These are phyloP conservation scores for Leucaena leucocephala DNA, from an alignment of 306 rosid genomes.

Conservation along the genomic window DNA sequence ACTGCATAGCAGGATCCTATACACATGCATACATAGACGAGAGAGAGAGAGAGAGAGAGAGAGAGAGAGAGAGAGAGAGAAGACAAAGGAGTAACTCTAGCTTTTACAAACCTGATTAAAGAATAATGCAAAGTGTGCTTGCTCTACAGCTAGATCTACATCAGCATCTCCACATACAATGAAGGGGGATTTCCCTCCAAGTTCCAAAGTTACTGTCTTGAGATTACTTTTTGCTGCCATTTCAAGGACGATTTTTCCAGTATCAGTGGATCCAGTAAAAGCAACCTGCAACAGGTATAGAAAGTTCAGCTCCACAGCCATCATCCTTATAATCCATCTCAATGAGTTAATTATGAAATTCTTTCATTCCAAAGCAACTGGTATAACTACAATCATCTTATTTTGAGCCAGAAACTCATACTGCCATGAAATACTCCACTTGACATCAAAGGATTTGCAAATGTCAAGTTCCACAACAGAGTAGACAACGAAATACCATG, in stretches of 20 bases:
- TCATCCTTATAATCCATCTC: constrained; percentile 2
- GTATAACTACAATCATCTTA: constrained; percentile 21
- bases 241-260: constrained; percentile 74
- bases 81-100: not conserved
- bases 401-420: constrained; percentile 8
- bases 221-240: constrained; percentile 88
- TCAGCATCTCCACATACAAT: constrained; percentile 94
- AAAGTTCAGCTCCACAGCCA: constrained; percentile 16
- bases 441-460: constrained; percentile 1
- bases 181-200: constrained; percentile 95
- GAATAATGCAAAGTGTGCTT: constrained; percentile 86
- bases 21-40: not conserved
- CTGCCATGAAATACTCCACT: constrained; percentile 2
- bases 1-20: constrained; percentile 7
- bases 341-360: constrained; percentile 9
- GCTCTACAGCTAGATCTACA: constrained; percentile 81
- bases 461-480: too few relatives aligned
- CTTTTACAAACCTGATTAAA: constrained; percentile 69
- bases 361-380: constrained; percentile 8
- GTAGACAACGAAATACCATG: too few relatives aligned
- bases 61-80: not conserved
- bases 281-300: constrained; percentile 68
- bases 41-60: too few relatives aligned
- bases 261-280: constrained; percentile 90
- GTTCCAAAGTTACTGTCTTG: constrained; percentile 84